phyloP scores from a whole-genome alignment of 495 filamentous ascomycete species.

The Glutinoglossum americanum region DNA sequence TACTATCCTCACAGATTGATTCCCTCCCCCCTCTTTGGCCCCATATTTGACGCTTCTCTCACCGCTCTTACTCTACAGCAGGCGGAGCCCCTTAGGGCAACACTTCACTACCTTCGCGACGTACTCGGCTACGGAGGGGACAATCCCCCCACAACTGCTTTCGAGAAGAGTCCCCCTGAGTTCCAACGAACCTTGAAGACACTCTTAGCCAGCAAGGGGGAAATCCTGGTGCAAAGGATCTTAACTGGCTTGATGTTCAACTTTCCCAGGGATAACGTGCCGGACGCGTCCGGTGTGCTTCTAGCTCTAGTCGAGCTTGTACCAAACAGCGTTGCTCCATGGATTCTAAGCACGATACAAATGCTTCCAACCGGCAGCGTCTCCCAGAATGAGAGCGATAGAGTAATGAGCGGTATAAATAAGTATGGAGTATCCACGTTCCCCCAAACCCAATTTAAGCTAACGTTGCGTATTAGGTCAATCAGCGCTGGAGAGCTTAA shows the following conservation, averaged over 20 bases:
- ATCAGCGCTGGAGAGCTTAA: slow-evolving; percentile 51
- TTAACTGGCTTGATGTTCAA: slow-evolving; percentile 97
- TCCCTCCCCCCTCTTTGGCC: slow-evolving; percentile 48
- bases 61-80: slow-evolving; percentile 74
- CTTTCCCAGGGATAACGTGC: slow-evolving; percentile 84
- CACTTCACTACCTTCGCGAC: slow-evolving; percentile 84
- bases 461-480: slow-evolving; percentile 14
- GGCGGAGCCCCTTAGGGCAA: slow-evolving; percentile 70
- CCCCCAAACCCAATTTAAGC: not conserved
- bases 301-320: slow-evolving; percentile 74
- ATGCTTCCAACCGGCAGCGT: slow-evolving; percentile 70
- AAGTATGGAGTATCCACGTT: slow-evolving; percentile 14
- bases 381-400: slow-evolving; percentile 37
- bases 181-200: slow-evolving; percentile 39
- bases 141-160: slow-evolving; percentile 51
- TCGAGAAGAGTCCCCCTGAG: slow-evolving; percentile 25
- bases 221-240: slow-evolving; percentile 60
- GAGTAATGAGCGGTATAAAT: slow-evolving; percentile 40
- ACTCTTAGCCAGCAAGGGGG: slow-evolving; percentile 49
- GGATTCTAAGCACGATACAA: slow-evolving; percentile 63
- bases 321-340: slow-evolving; percentile 50
- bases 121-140: slow-evolving; percentile 71
- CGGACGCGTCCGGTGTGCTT: slow-evolving; percentile 80
- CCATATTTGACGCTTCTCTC: slow-evolving; percentile 70
- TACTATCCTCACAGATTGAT: slow-evolving; percentile 76